Base-by-base conservation (phyloP, 495 filamentous ascomycete species). In the Polyplosphaeria fusca region DNA sequence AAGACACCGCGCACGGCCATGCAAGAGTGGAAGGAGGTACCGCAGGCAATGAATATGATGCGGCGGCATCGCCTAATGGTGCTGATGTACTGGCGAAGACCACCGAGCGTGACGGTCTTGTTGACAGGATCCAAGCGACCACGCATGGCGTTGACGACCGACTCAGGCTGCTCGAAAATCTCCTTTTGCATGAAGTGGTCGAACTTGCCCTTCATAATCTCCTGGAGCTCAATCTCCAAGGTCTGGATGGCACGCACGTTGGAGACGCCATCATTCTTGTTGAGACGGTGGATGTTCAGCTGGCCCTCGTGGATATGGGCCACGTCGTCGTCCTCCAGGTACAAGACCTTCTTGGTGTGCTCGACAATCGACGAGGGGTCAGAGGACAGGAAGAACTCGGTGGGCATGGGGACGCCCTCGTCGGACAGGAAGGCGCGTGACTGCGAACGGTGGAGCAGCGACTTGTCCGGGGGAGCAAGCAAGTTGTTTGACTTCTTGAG, bases 171-270 rank as follows among this genome's bases (percentile, higher is more conserved):
- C 77, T 98, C 93, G 73, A 97, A 98, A 68, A 98, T 98, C 71
- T 98, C 93, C 80, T 98, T 98, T 71, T 98, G 94, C 93, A 98
- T 98, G 79, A 96, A 98, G 74, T 98, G 93, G 70, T 98, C 93
- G 74, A 97, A 98, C 68, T 92, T 94, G 69, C 93, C 93, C 83
- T 97, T 98, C 93, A 98, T 98, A 73, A 98, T 98, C 77, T 98
- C 93, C 77, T 98, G 93, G 50, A 98, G 84, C 81, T 98, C 89
- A 37, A 98, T 85, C 76, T 98, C 93, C 50, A 98, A 82, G 39
- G 93, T 98, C 78, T 98, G 93, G 72, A 98, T 98, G 48, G 87
- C 87, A 67, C 93, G 90, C 49, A 97, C 91, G 68, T 96, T 95
- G 69, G 90, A 95, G 61, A 87, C 89, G 47, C 93, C 94, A 75